Conservation (phyloP, 208 protist species). For the Crithidia sp. region DNA sequence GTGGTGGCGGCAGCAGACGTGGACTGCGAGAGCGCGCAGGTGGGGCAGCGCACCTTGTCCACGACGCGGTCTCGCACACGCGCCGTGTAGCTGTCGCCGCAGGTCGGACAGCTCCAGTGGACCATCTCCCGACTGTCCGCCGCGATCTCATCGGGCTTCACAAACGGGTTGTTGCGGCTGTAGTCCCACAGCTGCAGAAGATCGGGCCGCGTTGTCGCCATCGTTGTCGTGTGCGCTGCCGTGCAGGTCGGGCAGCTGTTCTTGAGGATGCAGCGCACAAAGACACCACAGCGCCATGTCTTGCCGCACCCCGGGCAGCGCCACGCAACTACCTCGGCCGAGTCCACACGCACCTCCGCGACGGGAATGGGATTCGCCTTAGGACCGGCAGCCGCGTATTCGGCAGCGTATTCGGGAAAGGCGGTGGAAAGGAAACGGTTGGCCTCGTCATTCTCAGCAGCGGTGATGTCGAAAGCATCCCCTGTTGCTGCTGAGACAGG, state of each 20-base stretch:
- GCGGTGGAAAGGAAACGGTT: conserved; percentile 51
- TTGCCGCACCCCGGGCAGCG: conserved; percentile 57
- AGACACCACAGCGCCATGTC: conserved; percentile 67
- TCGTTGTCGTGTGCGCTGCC: conserved; percentile 27
- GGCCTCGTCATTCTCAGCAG: conserved; percentile 21
- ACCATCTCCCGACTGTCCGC: conserved; percentile 50
- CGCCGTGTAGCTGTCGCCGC: conserved; percentile 58
- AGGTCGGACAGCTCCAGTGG: conserved; percentile 65
- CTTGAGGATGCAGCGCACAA: conserved; percentile 74
- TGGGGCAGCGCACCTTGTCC: conserved; percentile 64
- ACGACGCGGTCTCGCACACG: conserved; percentile 67
- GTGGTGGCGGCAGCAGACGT: conserved; percentile 35
- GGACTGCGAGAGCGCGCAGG: conserved; percentile 47
- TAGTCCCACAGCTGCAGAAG: conserved; percentile 67
- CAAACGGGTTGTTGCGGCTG: conserved; percentile 70
- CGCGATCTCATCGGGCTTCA: conserved; percentile 43
- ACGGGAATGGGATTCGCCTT: conserved; percentile 41
- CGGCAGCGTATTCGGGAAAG: conserved; percentile 64
- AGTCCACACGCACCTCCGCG: conserved; percentile 48
- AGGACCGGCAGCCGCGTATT: conserved; percentile 55
- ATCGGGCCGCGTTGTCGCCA: conserved; percentile 46
- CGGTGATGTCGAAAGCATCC: background rate
- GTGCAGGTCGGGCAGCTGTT: conserved; percentile 69
- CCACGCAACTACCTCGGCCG: conserved; percentile 58
- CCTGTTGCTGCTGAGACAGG: background rate